Evolutionary conservation across 352 stramenopile genomes (phyloP), one percentile per base, ranked within the genome.

Genomic region (Globisporangium perplexum): DNA sequence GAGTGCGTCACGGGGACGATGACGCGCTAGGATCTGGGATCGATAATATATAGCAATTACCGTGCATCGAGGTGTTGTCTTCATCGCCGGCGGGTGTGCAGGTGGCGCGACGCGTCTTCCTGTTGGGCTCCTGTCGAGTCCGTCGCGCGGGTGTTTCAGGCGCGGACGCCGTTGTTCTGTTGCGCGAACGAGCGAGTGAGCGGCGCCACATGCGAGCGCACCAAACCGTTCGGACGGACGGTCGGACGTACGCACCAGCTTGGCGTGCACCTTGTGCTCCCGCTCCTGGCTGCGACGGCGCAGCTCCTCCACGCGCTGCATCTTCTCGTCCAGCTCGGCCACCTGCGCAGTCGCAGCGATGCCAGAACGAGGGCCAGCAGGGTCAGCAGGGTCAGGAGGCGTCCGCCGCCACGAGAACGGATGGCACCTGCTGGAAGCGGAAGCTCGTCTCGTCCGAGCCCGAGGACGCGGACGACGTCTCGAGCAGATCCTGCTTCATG

Each of bases 401-500:
- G 31, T 15, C 10, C 31, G 28, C 28, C 10, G 4, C 28, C 10
- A 31, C 28, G n/a, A 22, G 55, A n/a, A 53, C 12, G 20, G 47
- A 30, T 26, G 36, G 53, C 53, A 83, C 77, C 69, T 87, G 72
- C 52, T 88, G 69, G 46, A 81, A 63, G 55, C 72, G 77, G 39
- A 85, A 85, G 53, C 63, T 63, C 11, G 55, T n/a, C 23, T 66
- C 59, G 48, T 59, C 63, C 22, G 59, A 20, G 11, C 42, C 46
- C 10, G 53, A 59, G 54, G 14, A 56, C 43, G 43, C 62, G 11
- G 69, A 60, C 17, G 62, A 68, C 18, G 55, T 51, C 36, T 83
- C 71, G n/a, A 86, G 66, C 22, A 88, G 61, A 41, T 90, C 83
- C 50, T 90, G 78, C 60, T 91, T 93, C 78, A 93, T 88, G 43